A percentile compares a stretch with the other conserved stretches of the same genome.
These are phyloP conservation scores for Fusarium fujikuroi DNA, from an alignment of 2,329 filamentous ascomycete genomes.

Conservation along the genomic window DNA sequence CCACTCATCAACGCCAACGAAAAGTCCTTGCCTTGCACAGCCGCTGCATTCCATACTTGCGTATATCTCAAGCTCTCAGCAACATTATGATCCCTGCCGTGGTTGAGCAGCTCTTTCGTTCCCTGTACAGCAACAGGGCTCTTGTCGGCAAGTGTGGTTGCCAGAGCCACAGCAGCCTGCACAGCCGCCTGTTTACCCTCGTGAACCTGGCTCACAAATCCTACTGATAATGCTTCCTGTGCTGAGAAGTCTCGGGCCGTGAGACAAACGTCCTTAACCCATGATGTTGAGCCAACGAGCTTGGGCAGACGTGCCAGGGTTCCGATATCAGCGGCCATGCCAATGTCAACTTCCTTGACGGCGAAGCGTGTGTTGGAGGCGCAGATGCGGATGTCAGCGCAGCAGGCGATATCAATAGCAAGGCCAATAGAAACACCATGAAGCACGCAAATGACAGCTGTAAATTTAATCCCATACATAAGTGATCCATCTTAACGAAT, in stretches of 20 bases:
- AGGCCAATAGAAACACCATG: constrained; percentile 83
- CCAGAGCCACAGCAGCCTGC: constrained; percentile 70
- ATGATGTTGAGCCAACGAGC: constrained; percentile 74
- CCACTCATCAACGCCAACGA: constrained; percentile 78
- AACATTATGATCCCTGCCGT: constrained; percentile 80
- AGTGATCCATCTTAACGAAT: constrained; percentile 12
- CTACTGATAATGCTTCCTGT: constrained; percentile 74
- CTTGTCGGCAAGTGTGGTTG: constrained; percentile 76
- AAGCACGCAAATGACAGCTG: constrained; percentile 82
- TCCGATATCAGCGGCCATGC: constrained; percentile 81
- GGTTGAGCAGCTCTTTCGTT: constrained; percentile 88
- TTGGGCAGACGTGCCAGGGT: constrained; percentile 80
- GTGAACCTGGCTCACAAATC: constrained; percentile 75
- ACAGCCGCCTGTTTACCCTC: constrained; percentile 72
- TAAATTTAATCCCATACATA: constrained; percentile 13
- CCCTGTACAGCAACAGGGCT: constrained; percentile 88
- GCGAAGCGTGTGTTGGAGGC: constrained; percentile 69
- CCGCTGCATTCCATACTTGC: constrained; percentile 85
- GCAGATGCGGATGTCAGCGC: constrained; percentile 76
- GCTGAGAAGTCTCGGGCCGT: constrained; percentile 76
- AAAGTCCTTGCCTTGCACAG: constrained; percentile 84
- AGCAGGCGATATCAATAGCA: constrained; percentile 77
- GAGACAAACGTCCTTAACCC: constrained; percentile 83
- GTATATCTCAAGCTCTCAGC: constrained; percentile 86
- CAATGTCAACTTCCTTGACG: constrained; percentile 87